Evolutionary conservation across 2,329 filamentous ascomycete species (phyloP).

Genomic region (Hawksworthiomyces lignivorus): DNA sequence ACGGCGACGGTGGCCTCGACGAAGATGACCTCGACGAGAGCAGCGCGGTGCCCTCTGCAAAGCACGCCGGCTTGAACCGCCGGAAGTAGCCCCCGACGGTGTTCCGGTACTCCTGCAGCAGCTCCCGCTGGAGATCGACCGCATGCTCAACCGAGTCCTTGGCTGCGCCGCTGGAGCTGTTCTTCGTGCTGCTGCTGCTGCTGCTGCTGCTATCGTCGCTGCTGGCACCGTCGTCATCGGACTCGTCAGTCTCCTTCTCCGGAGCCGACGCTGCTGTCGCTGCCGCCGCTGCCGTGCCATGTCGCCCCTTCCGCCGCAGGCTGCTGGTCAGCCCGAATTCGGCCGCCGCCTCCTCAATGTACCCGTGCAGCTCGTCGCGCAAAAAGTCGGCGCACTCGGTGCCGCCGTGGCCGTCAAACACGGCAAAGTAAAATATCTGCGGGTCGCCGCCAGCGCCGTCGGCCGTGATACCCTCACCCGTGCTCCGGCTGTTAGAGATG

Average conservation of each 20-base stretch:
- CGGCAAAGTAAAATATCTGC: slow-evolving; percentile 93
- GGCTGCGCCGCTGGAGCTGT: too few species aligned
- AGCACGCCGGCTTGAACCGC: slow-evolving; percentile 77
- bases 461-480: slow-evolving; percentile 58
- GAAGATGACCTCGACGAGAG: neutral
- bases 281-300: slow-evolving; percentile 11
- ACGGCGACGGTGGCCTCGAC: slow-evolving; percentile 10
- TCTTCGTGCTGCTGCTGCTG: neutral
- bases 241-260: neutral
- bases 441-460: slow-evolving; percentile 74
- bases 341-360: slow-evolving; percentile 73
- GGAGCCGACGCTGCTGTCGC: neutral
- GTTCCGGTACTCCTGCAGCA: slow-evolving; percentile 71
- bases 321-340: slow-evolving; percentile 74
- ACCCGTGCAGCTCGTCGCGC: slow-evolving; percentile 74
- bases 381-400: slow-evolving; percentile 82
- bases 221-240: slow-evolving; percentile 4
- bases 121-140: slow-evolving; percentile 54
- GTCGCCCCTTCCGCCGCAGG: slow-evolving; percentile 40
- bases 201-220: neutral
- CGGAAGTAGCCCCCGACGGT: slow-evolving; percentile 92
- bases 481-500: slow-evolving; percentile 40
- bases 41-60: slow-evolving; percentile 29
- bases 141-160: too few species aligned
- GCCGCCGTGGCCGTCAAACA: slow-evolving; percentile 95